Conservation (phyloP, 2,329 filamentous ascomycete genomes). For the Beauveria brongniartii region DNA sequence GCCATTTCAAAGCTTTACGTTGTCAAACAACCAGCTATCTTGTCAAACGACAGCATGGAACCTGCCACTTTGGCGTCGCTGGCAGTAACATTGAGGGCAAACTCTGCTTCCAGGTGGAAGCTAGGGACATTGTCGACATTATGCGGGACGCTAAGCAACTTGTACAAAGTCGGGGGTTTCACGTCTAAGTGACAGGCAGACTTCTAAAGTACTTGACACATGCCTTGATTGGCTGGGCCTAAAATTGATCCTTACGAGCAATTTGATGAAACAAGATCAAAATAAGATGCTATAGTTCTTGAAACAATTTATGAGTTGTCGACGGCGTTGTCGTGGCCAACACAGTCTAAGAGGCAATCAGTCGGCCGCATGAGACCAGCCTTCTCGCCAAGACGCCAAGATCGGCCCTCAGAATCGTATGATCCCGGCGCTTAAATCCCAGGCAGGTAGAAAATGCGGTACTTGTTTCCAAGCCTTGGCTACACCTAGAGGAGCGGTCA, state of each 20-base stretch:
- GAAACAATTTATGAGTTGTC: background rate
- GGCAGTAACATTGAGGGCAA: constrained; percentile 17
- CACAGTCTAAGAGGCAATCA: background rate
- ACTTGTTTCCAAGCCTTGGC: background rate
- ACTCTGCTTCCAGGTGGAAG: constrained; percentile 23
- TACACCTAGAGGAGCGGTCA: background rate
- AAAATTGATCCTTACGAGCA: too few species aligned
- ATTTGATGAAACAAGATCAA: too few species aligned
- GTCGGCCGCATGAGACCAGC: background rate
- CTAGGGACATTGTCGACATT: constrained; percentile 28
- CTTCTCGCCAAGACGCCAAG: background rate
- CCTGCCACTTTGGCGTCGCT: constrained; percentile 25
- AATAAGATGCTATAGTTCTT: too few species aligned
- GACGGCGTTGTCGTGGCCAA: background rate
- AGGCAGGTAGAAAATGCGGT: background rate
- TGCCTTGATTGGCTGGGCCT: too few species aligned
- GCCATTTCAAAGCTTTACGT: too few species aligned
- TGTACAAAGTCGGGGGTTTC: background rate
- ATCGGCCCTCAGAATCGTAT: background rate
- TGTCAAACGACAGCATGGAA: background rate
- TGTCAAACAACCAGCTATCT: too few species aligned
- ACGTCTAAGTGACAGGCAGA: background rate
- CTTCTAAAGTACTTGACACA: too few species aligned
- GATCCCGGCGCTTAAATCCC: background rate
- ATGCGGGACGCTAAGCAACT: constrained; percentile 19